Percentiles rank a stretch among this genome's conserved stretches.
These are phyloP conservation scores for Pleurotus djamor DNA, from an alignment of 768 basidiomycete genomes.

Conservation along the genomic window DNA sequence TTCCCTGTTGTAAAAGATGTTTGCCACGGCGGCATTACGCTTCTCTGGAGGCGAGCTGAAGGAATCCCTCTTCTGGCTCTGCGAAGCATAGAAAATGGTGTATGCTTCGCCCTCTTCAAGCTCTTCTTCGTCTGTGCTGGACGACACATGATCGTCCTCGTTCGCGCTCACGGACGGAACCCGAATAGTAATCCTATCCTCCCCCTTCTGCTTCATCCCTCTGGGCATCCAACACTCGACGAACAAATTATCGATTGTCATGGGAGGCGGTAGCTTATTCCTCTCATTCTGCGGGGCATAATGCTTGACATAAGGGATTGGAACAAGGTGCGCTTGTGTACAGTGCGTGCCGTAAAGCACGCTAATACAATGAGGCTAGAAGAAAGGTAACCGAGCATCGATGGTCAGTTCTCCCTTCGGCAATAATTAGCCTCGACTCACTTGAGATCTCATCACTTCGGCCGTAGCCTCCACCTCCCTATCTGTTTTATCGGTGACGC, in stretches of 20 bases:
- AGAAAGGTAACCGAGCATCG: background rate
- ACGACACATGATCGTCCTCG: background rate
- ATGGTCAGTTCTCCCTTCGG: background rate
- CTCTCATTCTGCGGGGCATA: background rate
- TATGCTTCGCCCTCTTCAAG: background rate
- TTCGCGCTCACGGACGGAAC: background rate
- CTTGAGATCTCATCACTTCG: background rate
- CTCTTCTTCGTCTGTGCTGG: background rate
- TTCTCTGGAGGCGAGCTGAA: background rate
- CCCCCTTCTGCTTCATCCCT: conserved; percentile 6
- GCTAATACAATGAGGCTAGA: background rate
- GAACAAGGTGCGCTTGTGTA: conserved; percentile 3
- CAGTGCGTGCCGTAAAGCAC: conserved; percentile 7
- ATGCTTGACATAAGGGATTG: conserved; percentile 2
- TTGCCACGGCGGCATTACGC: conserved; percentile 1
- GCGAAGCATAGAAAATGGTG: background rate
- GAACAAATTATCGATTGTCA: background rate
- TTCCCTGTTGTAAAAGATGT: background rate
- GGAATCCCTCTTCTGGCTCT: conserved; percentile 1
- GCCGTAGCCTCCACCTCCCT: conserved; percentile 3
- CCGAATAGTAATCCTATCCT: background rate
- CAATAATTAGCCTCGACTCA: background rate
- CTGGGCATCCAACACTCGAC: conserved; percentile 2
- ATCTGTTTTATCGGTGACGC: conserved; percentile 6
- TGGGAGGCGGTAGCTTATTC: background rate